A percentile compares a stretch with the other conserved stretches of the same genome.
These are phyloP conservation scores for Paecilomyces formosus DNA, from an alignment of 2,329 filamentous ascomycete species.

Conservation along the genomic window DNA sequence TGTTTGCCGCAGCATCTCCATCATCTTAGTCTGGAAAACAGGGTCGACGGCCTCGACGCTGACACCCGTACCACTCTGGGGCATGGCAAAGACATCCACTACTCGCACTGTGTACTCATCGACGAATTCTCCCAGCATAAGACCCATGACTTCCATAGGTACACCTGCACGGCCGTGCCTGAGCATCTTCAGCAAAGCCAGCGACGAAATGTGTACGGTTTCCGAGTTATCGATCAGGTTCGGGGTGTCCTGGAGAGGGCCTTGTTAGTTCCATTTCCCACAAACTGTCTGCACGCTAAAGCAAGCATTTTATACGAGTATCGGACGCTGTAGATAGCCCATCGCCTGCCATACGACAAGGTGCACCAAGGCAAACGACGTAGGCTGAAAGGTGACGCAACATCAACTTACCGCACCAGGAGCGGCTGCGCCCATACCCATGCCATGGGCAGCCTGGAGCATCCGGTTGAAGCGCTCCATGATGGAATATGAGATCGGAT, in stretches of 20 bases:
- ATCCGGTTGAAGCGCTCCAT: constrained; percentile 94
- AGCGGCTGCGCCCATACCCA: constrained; percentile 37
- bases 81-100: constrained; percentile 98
- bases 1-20: constrained; percentile 98
- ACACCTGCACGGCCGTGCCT: constrained; percentile 95
- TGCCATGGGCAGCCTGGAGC: constrained; percentile 65
- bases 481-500: constrained; percentile 15
- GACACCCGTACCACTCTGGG: constrained; percentile 94
- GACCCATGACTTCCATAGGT: constrained; percentile 99
- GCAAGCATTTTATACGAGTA: neutral
- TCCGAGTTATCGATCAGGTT: constrained; percentile 98
- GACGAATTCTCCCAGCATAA: constrained; percentile 98
- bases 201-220: constrained; percentile 97
- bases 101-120: constrained; percentile 98
- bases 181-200: constrained; percentile 97
- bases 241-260: constrained; percentile 62
- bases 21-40: constrained; percentile 99
- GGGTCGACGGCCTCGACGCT: constrained; percentile 97
- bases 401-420: constrained; percentile 32
- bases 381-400: constrained; percentile 5
- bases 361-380: neutral
- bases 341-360: neutral
- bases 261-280: constrained; percentile 1
- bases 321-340: neutral
- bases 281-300: neutral